Evolutionary conservation across 768 basidiomycete genomes (phyloP).

Genomic region (Mycena filopes): DNA sequence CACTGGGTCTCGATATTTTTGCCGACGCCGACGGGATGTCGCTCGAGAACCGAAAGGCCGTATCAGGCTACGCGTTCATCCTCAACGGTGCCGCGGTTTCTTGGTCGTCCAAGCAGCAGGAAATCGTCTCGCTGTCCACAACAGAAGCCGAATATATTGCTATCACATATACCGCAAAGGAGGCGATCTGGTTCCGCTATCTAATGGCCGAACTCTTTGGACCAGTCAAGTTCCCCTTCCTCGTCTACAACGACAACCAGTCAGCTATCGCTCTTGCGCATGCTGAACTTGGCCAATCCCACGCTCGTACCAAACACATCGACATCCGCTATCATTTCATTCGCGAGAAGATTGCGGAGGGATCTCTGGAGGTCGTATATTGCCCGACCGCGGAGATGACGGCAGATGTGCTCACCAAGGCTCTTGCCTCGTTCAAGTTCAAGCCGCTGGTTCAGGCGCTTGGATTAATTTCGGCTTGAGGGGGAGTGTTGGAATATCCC

Average conservation of each 20-base stretch:
- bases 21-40: slow-evolving; percentile 24
- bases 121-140: slow-evolving; percentile 28
- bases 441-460: slow-evolving; percentile 13
- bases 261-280: slow-evolving; percentile 17
- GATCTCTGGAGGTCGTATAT: slow-evolving; percentile 5
- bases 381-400: slow-evolving; percentile 23
- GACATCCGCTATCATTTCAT: slow-evolving; percentile 24
- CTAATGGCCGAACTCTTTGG: slow-evolving; percentile 36
- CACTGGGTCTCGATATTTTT: slow-evolving; percentile 10
- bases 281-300: slow-evolving; percentile 18
- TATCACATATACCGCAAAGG: slow-evolving; percentile 21
- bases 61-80: slow-evolving; percentile 20
- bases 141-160: slow-evolving; percentile 25
- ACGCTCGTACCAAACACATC: slow-evolving; percentile 22
- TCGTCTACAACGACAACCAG: slow-evolving; percentile 23
- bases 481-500: slow-evolving; percentile 23
- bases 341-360: slow-evolving; percentile 6
- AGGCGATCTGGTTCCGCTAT: slow-evolving; percentile 40
- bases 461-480: slow-evolving; percentile 24
- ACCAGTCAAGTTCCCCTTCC: slow-evolving; percentile 24
- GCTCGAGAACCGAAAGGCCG: slow-evolving; percentile 14
- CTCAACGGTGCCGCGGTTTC: slow-evolving; percentile 35
- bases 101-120: slow-evolving; percentile 44
- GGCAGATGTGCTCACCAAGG: slow-evolving; percentile 24
- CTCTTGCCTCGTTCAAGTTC: slow-evolving; percentile 22